Evolutionary conservation across 2,329 filamentous ascomycete genomes (phyloP), one percentile per base, ranked within the genome.

Genomic region (Escovopsis sp.): DNA sequence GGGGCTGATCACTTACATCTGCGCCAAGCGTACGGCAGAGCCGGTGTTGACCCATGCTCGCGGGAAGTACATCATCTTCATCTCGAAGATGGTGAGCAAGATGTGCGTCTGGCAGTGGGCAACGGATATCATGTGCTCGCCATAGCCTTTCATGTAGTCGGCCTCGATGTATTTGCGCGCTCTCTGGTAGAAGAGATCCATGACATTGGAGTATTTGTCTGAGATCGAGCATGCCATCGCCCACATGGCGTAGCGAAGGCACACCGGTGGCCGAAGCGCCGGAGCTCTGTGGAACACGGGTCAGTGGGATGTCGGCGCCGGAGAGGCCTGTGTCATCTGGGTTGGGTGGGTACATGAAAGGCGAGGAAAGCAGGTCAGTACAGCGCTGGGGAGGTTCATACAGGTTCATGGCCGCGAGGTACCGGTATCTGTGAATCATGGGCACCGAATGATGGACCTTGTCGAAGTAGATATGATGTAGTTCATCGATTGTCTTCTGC

Each of bases 41-140:
- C 88, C 90, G 3, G 83, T 79, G 45, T 83, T 94, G 61, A 94
- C 75, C 90, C 90, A 96, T 1, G 90, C 90, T 44, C 90, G 68
- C 1, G 90, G 88, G 47, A 96, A 96, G 55, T 86, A 92, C 83
- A 96, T 94, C 70, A 83, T 81, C 60, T 88, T 94, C 65, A 94
- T 96, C 55, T 98, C 90, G 48, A 93, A 94, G 1, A 72, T 76
- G 5, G 77, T 73, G 33, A 92, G 66, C 15, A 96, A 62, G 18
- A 76, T 65, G 68, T 92, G 92, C 1, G 83, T 75, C 54, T 98
- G 90, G 34, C 79, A 82, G 55, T 94, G 84, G 13, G 79, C 78
- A 21, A 94, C 66, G 2, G 80, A 88, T 45, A 94, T 81, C 53
- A 92, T 81, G 44, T 77, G 70, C 55, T 96, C 88, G 35, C 90